A percentile compares a stretch with the other conserved stretches of the same genome.
These are phyloP conservation scores for Boletus rex-veris DNA, from an alignment of 768 basidiomycete species.

Conservation along the genomic window DNA sequence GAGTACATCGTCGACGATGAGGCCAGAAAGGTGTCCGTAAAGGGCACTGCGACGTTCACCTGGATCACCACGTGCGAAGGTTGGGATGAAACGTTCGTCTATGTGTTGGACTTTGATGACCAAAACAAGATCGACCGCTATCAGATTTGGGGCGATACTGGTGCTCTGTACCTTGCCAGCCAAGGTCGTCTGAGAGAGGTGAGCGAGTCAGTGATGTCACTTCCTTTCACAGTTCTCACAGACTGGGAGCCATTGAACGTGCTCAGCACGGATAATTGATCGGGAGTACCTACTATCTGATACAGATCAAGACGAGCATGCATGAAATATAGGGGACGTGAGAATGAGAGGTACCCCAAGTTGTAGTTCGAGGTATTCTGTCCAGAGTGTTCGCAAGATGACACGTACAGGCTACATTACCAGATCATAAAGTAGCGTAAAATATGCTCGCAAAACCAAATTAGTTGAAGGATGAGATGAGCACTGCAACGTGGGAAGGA, in stretches of 20 bases:
- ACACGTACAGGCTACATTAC: slow-evolving; percentile 16
- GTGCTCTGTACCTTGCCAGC: slow-evolving; percentile 58
- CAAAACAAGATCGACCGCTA: slow-evolving; percentile 52
- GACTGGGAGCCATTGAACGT: not conserved
- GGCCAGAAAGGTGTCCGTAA: slow-evolving; percentile 48
- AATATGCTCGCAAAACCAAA: not conserved
- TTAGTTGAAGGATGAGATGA: not conserved
- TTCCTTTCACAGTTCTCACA: not conserved
- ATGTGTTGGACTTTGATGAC: slow-evolving; percentile 59
- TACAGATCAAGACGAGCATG: slow-evolving; percentile 10
- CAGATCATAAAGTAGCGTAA: slow-evolving; percentile 15
- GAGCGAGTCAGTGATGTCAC: not conserved
- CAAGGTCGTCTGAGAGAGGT: slow-evolving; percentile 39
- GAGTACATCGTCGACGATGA: slow-evolving; percentile 54
- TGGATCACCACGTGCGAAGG: slow-evolving; percentile 51
- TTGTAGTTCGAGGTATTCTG: not conserved
- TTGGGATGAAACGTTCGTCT: slow-evolving; percentile 62
- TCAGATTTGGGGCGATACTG: slow-evolving; percentile 70
- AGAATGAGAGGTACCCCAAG: not conserved
- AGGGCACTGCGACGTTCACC: slow-evolving; percentile 52
- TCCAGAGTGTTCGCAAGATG: slow-evolving; percentile 10
- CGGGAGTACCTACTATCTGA: slow-evolving; percentile 5
- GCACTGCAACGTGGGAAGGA: not conserved
- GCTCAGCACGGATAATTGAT: not conserved
- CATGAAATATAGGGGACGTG: slow-evolving; percentile 1